Percentiles rank a stretch among this genome's conserved stretches.
These are phyloP conservation scores for Ustilago lituana DNA, from an alignment of 1,284 basidiomycete genomes.

Conservation along the genomic window DNA sequence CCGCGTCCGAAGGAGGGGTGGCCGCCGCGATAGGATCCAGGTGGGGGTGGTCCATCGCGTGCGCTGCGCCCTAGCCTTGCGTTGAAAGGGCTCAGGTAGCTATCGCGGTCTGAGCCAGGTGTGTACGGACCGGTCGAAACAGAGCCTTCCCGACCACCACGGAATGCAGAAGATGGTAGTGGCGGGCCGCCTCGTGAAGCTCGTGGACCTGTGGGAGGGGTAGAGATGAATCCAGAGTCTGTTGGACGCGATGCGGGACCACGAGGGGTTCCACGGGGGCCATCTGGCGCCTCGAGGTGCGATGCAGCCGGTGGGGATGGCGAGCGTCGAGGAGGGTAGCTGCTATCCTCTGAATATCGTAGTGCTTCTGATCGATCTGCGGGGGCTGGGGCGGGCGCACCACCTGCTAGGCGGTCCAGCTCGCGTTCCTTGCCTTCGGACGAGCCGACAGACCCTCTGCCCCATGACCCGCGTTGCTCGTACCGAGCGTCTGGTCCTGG, in stretches of 20 bases:
- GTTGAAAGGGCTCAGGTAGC: constrained; percentile 20
- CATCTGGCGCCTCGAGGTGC: constrained; percentile 10
- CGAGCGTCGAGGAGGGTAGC: constrained; percentile 9
- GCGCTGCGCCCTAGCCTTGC: constrained; percentile 10
- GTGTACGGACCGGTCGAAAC: constrained; percentile 18
- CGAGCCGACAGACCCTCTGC: constrained; percentile 15
- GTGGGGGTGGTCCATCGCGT: constrained; percentile 11
- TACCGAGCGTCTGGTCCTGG: constrained; percentile 19
- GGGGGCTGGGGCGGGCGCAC: too few species aligned
- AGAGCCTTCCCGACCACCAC: constrained; percentile 16
- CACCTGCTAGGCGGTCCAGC: constrained; percentile 1
- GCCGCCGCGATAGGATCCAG: constrained; percentile 24
- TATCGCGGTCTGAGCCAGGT: constrained; percentile 27
- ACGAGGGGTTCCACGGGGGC: constrained; percentile 9
- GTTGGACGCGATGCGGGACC: constrained; percentile 14
- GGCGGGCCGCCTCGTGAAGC: constrained; percentile 22
- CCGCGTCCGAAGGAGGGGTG: constrained; percentile 25
- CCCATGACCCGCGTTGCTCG: constrained; percentile 14
- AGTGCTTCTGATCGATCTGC: constrained; percentile 8
- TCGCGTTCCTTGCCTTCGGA: constrained; percentile 29
- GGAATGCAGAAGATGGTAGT: constrained; percentile 11
- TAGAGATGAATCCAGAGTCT: constrained; percentile 17
- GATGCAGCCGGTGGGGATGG: constrained; percentile 7
- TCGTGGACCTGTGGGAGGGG: constrained; percentile 36
- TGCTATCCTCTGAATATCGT: too few species aligned